A percentile compares a stretch with the other conserved stretches of the same genome.
Evolutionary conservation across 805 yeast genomes (phyloP).

Genomic region (Schwanniomyces vanrijiae): DNA sequence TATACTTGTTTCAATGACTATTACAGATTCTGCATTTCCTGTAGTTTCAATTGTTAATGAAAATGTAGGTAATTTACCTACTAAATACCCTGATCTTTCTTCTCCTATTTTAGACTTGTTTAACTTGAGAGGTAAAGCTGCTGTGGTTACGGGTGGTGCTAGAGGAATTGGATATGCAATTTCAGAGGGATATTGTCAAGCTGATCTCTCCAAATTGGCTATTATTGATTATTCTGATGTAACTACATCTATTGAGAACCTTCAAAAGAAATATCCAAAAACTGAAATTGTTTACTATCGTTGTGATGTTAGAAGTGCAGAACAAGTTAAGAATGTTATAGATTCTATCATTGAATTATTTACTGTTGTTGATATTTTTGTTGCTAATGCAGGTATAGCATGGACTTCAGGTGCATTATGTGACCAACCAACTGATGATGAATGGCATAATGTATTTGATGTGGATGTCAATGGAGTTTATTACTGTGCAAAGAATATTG

Average conservation of each 20-base stretch:
- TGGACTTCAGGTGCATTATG: slow-evolving; percentile 39
- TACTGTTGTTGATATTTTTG: slow-evolving; percentile 27
- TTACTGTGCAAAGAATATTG: slow-evolving; percentile 30
- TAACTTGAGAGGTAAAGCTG: slow-evolving; percentile 16
- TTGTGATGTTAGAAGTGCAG: slow-evolving; percentile 22
- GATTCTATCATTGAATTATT: slow-evolving; percentile 19
- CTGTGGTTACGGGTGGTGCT: slow-evolving; percentile 29
- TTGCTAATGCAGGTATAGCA: too few species aligned
- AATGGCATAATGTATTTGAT: slow-evolving; percentile 70
- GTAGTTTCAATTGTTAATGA: too few species aligned
- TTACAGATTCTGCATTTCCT: too few species aligned
- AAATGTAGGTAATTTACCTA: too few species aligned
- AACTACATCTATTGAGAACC: too few species aligned
- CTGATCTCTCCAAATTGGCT: too few species aligned
- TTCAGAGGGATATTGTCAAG: slow-evolving; percentile 24
- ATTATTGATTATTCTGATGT: too few species aligned
- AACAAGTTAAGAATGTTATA: slow-evolving; percentile 20
- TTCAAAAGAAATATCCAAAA: too few species aligned
- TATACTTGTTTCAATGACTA: too few species aligned
- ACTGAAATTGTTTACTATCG: too few species aligned
- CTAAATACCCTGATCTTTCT: not conserved
- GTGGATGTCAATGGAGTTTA: too few species aligned
- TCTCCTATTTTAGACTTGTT: not conserved
- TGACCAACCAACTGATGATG: slow-evolving; percentile 44
- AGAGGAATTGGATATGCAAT: too few species aligned